Percentiles rank a stretch among this genome's conserved stretches.
Conservation (phyloP, 208 protist genomes). For the Trypanosoma mega region DNA sequence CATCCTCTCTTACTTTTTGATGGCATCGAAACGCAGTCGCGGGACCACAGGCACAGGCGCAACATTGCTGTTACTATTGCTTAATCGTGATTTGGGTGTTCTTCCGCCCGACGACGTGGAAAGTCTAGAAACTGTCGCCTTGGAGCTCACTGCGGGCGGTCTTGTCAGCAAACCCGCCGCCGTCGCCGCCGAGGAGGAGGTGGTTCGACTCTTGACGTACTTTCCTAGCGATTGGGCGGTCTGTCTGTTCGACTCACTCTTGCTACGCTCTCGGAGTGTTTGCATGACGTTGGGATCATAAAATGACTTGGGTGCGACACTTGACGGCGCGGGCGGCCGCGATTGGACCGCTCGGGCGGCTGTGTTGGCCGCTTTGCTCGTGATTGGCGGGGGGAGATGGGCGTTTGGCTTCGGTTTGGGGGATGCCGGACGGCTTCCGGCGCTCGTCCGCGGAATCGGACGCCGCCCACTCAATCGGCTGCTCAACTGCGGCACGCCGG, state of each 20-base stretch:
- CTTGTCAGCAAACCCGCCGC: not conserved
- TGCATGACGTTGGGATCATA: constrained; percentile 43
- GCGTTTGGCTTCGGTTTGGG: too few relatives aligned
- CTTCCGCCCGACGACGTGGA: not conserved
- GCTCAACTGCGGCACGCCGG: not conserved
- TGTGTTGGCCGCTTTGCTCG: too few relatives aligned
- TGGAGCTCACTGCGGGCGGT: not conserved
- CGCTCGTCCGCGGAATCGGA: not conserved
- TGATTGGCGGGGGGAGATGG: too few relatives aligned
- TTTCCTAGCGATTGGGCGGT: too few relatives aligned
- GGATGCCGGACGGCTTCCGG: not conserved
- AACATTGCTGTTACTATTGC: not conserved
- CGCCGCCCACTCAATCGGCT: constrained; percentile 12
- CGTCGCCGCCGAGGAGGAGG: not conserved
- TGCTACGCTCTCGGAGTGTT: constrained; percentile 45
- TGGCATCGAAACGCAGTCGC: not conserved
- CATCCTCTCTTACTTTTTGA: not conserved
- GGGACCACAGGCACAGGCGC: not conserved
- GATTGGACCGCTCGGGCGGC: not conserved
- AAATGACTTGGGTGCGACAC: constrained; percentile 23
- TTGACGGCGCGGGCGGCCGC: constrained; percentile 2
- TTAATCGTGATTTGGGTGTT: not conserved
- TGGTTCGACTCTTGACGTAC: too few relatives aligned
- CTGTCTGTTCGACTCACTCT: constrained; percentile 23
- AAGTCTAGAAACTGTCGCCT: not conserved